Evolutionary conservation across 306 rosid genomes (phyloP).

Genomic region (Amphicarpaea edgeworthii): DNA sequence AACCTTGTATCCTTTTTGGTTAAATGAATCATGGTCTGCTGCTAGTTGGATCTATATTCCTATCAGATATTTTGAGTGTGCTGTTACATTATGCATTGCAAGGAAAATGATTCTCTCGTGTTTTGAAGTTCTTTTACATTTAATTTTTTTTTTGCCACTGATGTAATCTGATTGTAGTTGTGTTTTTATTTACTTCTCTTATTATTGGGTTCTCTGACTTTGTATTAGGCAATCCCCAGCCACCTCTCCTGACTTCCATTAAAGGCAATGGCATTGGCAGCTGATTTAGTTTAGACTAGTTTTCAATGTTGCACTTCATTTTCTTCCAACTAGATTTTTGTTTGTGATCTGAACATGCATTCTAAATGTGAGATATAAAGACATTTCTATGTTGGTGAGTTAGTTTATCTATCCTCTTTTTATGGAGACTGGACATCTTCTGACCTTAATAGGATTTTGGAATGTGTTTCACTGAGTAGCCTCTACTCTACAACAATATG

Average conservation of each 20-base stretch:
- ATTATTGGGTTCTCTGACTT: conserved; percentile 3
- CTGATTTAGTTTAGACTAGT: background rate
- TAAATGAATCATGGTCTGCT: conserved; percentile 7
- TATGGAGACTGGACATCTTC: too few species aligned
- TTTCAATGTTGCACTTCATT: too few species aligned
- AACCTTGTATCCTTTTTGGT: background rate
- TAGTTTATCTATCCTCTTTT: too few species aligned
- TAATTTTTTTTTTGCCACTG: background rate
- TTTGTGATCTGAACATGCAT: too few species aligned
- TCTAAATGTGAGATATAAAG: too few species aligned
- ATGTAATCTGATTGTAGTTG: background rate
- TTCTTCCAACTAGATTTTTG: too few species aligned
- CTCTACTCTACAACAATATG: background rate
- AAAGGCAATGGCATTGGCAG: background rate
- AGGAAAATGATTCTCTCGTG: background rate
- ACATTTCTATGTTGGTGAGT: too few species aligned
- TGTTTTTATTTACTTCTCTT: conserved; percentile 7
- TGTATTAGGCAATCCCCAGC: background rate
- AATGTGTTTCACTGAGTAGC: background rate
- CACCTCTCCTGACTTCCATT: background rate
- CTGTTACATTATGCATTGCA: conserved; percentile 31
- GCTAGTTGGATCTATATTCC: background rate
- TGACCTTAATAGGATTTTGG: too few species aligned
- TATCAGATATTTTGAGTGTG: conserved; percentile 10
- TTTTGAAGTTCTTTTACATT: background rate